A percentile compares a stretch with the other conserved stretches of the same genome.
These are phyloP conservation scores for Penicillium diatomitis DNA, from an alignment of 495 filamentous ascomycete species.

Conservation along the genomic window DNA sequence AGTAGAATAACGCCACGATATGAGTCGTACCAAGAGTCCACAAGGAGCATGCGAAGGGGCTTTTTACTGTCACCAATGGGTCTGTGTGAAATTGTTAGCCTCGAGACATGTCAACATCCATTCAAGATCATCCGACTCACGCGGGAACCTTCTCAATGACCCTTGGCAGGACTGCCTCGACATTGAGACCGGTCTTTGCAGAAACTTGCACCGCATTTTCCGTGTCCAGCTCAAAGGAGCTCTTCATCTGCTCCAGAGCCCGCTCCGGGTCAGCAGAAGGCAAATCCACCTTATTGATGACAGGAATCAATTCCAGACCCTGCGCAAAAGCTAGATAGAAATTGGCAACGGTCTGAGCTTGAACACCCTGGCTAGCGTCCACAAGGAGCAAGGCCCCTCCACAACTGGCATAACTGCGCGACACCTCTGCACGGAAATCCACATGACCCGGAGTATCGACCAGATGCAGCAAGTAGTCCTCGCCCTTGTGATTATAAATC, in stretches of 20 bases:
- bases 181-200: constrained; percentile 87
- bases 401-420: constrained; percentile 87
- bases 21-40: constrained; percentile 96
- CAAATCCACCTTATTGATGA: constrained; percentile 94
- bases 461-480: constrained; percentile 88
- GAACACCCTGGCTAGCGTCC: constrained; percentile 86
- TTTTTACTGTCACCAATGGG: constrained; percentile 62
- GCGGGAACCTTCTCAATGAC: constrained; percentile 79
- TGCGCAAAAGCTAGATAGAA: constrained; percentile 96
- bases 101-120: neutral
- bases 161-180: constrained; percentile 67
- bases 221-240: constrained; percentile 80
- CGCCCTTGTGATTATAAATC: constrained; percentile 78
- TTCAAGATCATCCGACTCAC: constrained; percentile 23
- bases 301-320: constrained; percentile 74
- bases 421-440: constrained; percentile 93
- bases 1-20: constrained; percentile 91
- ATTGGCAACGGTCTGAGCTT: constrained; percentile 94
- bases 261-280: constrained; percentile 76
- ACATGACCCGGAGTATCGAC: constrained; percentile 98
- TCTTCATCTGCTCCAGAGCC: constrained; percentile 75
- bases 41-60: constrained; percentile 75
- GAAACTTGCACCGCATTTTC: constrained; percentile 76
- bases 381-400: constrained; percentile 88
- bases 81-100: constrained; percentile 23